Percentiles rank a stretch among this genome's conserved stretches.
phyloP scores from a whole-genome alignment of 768 basidiomycete species.

The Trametes sanguinea region DNA sequence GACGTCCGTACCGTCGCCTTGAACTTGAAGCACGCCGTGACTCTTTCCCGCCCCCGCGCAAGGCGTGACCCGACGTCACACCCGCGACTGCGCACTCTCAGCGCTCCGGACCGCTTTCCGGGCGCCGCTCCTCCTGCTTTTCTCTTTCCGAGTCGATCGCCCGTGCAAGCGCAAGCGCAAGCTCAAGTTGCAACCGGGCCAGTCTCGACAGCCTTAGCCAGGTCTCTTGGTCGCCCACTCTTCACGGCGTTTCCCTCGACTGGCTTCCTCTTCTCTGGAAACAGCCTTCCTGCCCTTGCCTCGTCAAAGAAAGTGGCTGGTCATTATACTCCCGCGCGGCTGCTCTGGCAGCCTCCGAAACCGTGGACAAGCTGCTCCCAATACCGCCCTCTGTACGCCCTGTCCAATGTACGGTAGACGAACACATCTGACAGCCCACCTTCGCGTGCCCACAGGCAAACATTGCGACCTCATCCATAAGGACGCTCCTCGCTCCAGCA shows the following conservation, averaged over 20 bases:
- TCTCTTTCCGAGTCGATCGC: neutral
- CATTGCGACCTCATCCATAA: neutral
- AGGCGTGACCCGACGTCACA: conserved; percentile 9
- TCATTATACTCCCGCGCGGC: too few relatives aligned
- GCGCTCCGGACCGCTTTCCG: neutral
- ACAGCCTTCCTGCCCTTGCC: too few relatives aligned
- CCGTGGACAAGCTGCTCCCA: neutral
- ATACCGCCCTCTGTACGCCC: neutral
- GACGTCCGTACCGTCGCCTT: too few relatives aligned
- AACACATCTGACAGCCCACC: neutral
- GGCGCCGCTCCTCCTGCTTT: neutral
- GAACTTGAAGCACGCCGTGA: too few relatives aligned
- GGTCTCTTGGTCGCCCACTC: too few relatives aligned
- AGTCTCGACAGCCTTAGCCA: too few relatives aligned
- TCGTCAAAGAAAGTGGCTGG: too few relatives aligned
- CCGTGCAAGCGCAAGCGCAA: too few relatives aligned
- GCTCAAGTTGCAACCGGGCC: too few relatives aligned
- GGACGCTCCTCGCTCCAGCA: neutral
- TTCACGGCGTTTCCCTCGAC: too few relatives aligned
- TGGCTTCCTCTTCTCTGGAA: too few relatives aligned
- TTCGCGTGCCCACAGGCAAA: neutral
- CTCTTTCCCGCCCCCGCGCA: neutral
- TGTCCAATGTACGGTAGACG: too few relatives aligned
- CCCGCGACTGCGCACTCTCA: neutral
- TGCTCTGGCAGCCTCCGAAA: neutral